phyloP scores from a whole-genome alignment of 106 monocot species.

The Dendrobium nobile region DNA sequence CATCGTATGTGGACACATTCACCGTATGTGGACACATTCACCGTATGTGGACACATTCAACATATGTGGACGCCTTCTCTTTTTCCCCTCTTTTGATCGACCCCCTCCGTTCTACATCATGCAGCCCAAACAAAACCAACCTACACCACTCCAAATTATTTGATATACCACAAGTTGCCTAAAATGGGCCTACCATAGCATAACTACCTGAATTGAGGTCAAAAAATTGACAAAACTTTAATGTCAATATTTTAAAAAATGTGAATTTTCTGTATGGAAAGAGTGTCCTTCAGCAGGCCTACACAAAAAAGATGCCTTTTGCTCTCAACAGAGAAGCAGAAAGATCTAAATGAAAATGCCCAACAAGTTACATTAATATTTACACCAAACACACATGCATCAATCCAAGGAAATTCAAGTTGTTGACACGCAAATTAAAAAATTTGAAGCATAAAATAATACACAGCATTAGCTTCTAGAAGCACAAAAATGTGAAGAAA shows the following conservation, averaged over 20 bases:
- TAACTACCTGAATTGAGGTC: background rate
- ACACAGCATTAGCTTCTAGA: too few relatives aligned
- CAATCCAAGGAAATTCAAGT: background rate
- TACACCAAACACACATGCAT: background rate
- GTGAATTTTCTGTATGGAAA: background rate
- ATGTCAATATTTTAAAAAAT: background rate
- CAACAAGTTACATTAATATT: background rate
- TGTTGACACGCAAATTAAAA: background rate
- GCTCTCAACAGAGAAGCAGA: background rate
- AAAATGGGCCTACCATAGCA: background rate
- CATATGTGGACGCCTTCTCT: too few relatives aligned
- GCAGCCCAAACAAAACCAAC: too few relatives aligned
- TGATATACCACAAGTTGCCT: too few relatives aligned
- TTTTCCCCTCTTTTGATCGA: too few relatives aligned
- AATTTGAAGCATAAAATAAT: too few relatives aligned
- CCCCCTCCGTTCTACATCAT: too few relatives aligned
- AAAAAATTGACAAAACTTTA: background rate
- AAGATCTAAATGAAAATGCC: background rate
- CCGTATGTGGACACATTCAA: too few relatives aligned
- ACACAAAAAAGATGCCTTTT: background rate
- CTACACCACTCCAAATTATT: too few relatives aligned
- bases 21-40: too few relatives aligned
- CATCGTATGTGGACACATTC: too few relatives aligned
- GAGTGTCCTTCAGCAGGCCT: background rate
- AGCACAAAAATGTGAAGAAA: too few relatives aligned